Evolutionary conservation across 129 eudicot species (phyloP), one percentile per base, ranked within the genome.

Genomic region (Centella asiatica): DNA sequence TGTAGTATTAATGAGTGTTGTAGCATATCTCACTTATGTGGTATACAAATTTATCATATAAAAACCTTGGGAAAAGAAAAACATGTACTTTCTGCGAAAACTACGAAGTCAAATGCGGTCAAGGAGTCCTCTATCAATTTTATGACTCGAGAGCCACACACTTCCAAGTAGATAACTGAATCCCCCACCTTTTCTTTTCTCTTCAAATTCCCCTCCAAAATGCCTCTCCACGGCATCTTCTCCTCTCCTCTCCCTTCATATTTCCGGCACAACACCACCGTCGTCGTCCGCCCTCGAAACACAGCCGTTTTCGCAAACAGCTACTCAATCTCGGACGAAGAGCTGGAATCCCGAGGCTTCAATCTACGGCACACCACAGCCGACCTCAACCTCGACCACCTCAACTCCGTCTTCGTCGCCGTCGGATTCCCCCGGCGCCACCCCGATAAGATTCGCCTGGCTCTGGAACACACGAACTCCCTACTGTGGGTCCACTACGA

Each of bases 401-500:
- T 92, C 19, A 92, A 92, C 80, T 63, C 90, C 66, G 84, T 87
- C 47, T 92, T 92, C 75, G 90, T 81, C 0, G 82, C 98, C 22
- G 98, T 87, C 29, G 98, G 98, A 3, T 92, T 92, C 72, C 98
- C 98, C 4, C 73, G 77, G 27, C 88, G 98, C 19, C 90, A 92
- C 71, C 78, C 81, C 32, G 90, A 87, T 23, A 92, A 87, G 77
- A 92, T 92, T 39, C 75, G 79, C 11, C 54, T 84, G 20, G 98
- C 98, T 5, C 42, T 92, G 57, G 86, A 82, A 61, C 80, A 92
- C 80, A 84, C 90, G 0, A 90, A 92, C 78, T 72, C 90, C 3
- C 17, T 92, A 65, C 18, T 87, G 59, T 92, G 98, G 98, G 72
- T 84, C 12, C 95, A 90, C 76, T 64, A 84, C 80, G 87, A 80